Percentiles rank a stretch among this genome's conserved stretches.
These are phyloP conservation scores for Teratosphaeriaceae sp. DNA, from an alignment of 2,329 filamentous ascomycete species.

Conservation along the genomic window DNA sequence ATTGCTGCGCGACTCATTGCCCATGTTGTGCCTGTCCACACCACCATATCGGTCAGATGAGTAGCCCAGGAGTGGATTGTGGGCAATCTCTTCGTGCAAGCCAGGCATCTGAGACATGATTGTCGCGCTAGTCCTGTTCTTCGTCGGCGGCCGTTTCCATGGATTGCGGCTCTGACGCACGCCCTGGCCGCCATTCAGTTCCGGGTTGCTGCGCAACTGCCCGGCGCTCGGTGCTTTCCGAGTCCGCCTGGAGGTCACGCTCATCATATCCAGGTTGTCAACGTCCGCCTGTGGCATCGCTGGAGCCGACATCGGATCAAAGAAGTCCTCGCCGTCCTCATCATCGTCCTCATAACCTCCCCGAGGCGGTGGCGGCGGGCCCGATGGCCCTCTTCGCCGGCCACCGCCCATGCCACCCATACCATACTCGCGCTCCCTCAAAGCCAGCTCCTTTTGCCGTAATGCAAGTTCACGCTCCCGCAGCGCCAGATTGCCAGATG, in stretches of 20 bases:
- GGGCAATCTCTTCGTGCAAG: conserved; percentile 73
- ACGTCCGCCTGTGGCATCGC: conserved; percentile 68
- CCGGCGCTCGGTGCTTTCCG: conserved; percentile 66
- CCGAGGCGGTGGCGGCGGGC: conserved; percentile 30
- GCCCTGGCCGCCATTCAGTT: conserved; percentile 44
- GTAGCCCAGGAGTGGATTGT: conserved; percentile 85
- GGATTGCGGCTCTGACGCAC: conserved; percentile 35
- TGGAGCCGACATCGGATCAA: conserved; percentile 64
- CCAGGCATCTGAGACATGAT: conserved; percentile 64
- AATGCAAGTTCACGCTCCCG: conserved; percentile 82
- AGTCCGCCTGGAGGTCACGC: conserved; percentile 86
- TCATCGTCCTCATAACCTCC: conserved; percentile 66
- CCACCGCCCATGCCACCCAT: conserved; percentile 73
- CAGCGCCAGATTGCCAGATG: conserved; percentile 55
- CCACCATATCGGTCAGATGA: conserved; percentile 90
- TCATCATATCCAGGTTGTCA: conserved; percentile 99
- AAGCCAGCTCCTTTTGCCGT: conserved; percentile 76
- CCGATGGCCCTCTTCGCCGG: conserved; percentile 22
- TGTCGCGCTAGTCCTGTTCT: conserved; percentile 72
- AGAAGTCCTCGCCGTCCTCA: conserved; percentile 83
- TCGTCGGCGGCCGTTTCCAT: conserved; percentile 50
- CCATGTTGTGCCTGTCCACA: conserved; percentile 81
- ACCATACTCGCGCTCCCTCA: conserved; percentile 87
- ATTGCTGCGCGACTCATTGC: conserved; percentile 80
- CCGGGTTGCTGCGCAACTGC: conserved; percentile 76